These are phyloP conservation scores for Thalia dealbata DNA, from an alignment of 176 grass and related monocot species.

Conservation along the genomic window DNA sequence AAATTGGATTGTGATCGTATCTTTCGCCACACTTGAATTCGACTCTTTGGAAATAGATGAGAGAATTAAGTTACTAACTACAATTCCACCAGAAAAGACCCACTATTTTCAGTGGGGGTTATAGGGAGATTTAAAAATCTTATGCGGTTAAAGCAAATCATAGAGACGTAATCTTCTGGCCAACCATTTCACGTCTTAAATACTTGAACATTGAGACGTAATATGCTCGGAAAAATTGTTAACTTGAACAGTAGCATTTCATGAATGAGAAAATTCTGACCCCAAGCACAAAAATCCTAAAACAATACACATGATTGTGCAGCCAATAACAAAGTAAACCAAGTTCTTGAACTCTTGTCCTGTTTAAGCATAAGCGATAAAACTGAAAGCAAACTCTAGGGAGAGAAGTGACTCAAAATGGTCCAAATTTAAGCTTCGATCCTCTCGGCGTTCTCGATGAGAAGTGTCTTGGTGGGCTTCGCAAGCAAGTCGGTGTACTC, in stretches of 20 bases:
- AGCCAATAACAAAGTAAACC: neutral
- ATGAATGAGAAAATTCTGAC: neutral
- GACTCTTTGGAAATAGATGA: no score
- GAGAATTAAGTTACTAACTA: no score
- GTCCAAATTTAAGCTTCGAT: neutral
- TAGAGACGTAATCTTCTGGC: no score
- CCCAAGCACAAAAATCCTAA: neutral
- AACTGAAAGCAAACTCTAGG: neutral
- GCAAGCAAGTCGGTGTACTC: slow-evolving; percentile 14
- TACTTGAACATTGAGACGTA: no score
- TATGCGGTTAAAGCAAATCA: no score
- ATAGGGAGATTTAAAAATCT: no score
- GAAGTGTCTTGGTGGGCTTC: slow-evolving; percentile 4
- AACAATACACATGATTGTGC: neutral
- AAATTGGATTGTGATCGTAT: no score
- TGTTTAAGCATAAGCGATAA: neutral
- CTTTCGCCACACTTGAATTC: no score
- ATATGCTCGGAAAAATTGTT: neutral
- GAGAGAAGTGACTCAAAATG: neutral
- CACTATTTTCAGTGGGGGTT: no score
- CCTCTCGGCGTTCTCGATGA: slow-evolving; percentile 6
- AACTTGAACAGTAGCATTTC: neutral
- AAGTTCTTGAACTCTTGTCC: neutral
- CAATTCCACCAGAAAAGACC: no score
- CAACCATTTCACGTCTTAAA: no score